Base-by-base conservation (phyloP, 768 basidiomycete species). In the Amanita pseudoporphyria region DNA sequence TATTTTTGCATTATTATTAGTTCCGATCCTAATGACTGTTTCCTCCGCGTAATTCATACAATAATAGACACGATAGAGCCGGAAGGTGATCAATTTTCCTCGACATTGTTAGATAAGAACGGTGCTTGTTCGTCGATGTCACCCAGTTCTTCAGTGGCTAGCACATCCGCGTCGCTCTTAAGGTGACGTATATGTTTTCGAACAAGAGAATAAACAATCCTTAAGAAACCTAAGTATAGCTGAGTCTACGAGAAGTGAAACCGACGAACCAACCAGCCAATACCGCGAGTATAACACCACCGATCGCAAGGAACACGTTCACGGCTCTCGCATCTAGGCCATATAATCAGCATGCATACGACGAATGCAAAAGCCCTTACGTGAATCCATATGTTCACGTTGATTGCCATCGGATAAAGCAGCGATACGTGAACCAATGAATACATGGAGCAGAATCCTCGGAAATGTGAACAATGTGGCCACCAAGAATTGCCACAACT, bases 1-100 rank as follows among this genome's bases (percentile, higher is more conserved):
- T 99, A 39, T 99, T 97, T 76, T 66, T 98, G 57, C 93, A 98
- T 65, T 84, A 85, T 66, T 97, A 96, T 67, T 89, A 68, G 69
- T 56, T 37, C 45, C 33, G 36, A 22, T 33, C 45, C 44, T 52
- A 51, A 28, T 55, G 40, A 37, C 45, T 63, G 50, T 56, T 57
- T 47, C 47, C 21, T 49, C 16, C 43, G 56, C 49, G 33, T 31
- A 35, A 16, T 41, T 18, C 14, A 13, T 16, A 30, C 48, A 44
- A 32, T 40, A 10, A 18, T 21, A 47, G 48, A 24, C 24, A 19
- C 21, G 22, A 12, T 7, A 49, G 37, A 44, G n/a, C n/a, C n/a
- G n/a, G n/a, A n/a, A n/a, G n/a, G n/a, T n/a, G n/a, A n/a, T n/a
- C n/a, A n/a, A n/a, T n/a, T n/a, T n/a, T n/a, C n/a, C n/a, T 10